These are phyloP conservation scores for Ambrosiella beaveri DNA, from an alignment of 2,329 filamentous ascomycete species.

Conservation along the genomic window DNA sequence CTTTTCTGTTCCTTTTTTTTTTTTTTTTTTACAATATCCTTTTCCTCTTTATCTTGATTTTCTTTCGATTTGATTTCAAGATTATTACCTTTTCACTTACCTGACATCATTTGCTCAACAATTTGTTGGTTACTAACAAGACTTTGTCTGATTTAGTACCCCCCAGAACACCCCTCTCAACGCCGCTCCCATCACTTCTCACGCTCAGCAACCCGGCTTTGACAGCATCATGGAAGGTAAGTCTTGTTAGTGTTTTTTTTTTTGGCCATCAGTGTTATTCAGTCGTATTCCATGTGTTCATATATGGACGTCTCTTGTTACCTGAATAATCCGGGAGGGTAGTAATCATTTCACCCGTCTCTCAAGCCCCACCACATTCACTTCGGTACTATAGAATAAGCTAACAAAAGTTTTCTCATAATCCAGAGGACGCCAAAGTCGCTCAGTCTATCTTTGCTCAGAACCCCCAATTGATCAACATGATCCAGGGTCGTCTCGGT, in stretches of 20 bases:
- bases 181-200: conserved; percentile 93
- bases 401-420: neutral
- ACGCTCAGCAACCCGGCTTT: conserved; percentile 86
- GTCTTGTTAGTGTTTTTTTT: conserved; percentile 20
- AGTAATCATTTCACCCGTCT: too few species aligned
- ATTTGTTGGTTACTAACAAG: neutral
- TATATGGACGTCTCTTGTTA: too few species aligned
- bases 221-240: conserved; percentile 94
- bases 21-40: neutral
- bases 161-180: conserved; percentile 95
- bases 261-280: conserved; percentile 33
- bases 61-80: neutral
- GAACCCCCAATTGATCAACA: conserved; percentile 84
- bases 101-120: conserved; percentile 4
- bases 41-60: neutral
- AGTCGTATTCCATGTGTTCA: conserved; percentile 14
- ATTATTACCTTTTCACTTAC: conserved; percentile 6
- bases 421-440: conserved; percentile 64
- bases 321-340: too few species aligned
- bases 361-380: neutral
- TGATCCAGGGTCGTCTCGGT: conserved; percentile 95
- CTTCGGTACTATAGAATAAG: neutral
- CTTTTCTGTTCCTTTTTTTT: neutral
- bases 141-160: conserved; percentile 42
- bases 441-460: conserved; percentile 66